Evolutionary conservation across 768 basidiomycete genomes (phyloP).

Genomic region (Termitomyces heimii): DNA sequence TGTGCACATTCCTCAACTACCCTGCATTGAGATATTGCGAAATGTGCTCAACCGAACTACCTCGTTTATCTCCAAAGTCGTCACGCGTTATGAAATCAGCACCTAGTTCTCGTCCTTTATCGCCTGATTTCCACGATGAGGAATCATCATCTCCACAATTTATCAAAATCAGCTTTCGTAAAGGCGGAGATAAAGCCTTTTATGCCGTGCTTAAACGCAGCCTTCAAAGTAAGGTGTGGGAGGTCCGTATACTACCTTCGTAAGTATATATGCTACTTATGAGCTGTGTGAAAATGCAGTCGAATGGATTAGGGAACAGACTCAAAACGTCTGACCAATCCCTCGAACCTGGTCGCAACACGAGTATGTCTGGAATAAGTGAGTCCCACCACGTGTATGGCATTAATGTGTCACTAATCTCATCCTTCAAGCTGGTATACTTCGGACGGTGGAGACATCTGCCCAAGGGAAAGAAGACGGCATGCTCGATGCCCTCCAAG

Average conservation of each 20-base stretch:
- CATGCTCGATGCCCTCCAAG: slow-evolving; percentile 73
- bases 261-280: not conserved
- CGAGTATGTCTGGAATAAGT: slow-evolving; percentile 46
- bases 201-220: slow-evolving; percentile 73
- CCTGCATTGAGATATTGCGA: slow-evolving; percentile 71
- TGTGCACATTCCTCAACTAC: slow-evolving; percentile 92
- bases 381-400: slow-evolving; percentile 22
- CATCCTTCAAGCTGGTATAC: slow-evolving; percentile 46
- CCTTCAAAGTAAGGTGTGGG: slow-evolving; percentile 72
- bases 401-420: not conserved
- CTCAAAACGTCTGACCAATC: not conserved
- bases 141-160: slow-evolving; percentile 33
- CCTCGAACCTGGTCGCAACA: slow-evolving; percentile 4
- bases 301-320: slow-evolving; percentile 12
- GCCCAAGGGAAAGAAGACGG: slow-evolving; percentile 56
- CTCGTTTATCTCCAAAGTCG: slow-evolving; percentile 18
- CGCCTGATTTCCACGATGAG: slow-evolving; percentile 37
- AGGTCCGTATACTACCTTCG: slow-evolving; percentile 29
- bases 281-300: slow-evolving; percentile 4
- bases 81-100: slow-evolving; percentile 45
- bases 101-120: slow-evolving; percentile 58
- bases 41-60: slow-evolving; percentile 75
- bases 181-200: slow-evolving; percentile 81
- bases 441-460: slow-evolving; percentile 67
- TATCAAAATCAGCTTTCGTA: slow-evolving; percentile 86